These are phyloP conservation scores for Yamadazyma friedrichii DNA, from an alignment of 1,139 yeast genomes.

Conservation along the genomic window DNA sequence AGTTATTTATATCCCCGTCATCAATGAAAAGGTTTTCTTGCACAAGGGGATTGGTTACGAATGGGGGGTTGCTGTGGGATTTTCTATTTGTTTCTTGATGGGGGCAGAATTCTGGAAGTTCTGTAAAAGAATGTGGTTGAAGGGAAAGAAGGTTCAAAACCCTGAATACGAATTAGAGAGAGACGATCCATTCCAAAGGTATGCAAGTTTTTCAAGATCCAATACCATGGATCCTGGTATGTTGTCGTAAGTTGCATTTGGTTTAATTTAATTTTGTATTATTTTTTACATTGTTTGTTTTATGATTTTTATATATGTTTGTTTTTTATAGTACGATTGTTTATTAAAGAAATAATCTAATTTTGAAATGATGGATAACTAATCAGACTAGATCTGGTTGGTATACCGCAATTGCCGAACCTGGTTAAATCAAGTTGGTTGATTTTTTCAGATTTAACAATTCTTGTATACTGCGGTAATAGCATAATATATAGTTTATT, in stretches of 20 bases:
- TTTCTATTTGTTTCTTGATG: conserved; percentile 55
- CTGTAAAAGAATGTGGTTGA: conserved; percentile 55
- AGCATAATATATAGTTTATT: not conserved
- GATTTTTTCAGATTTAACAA: conserved; percentile 3
- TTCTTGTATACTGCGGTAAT: conserved; percentile 1
- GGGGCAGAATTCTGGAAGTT: conserved; percentile 71
- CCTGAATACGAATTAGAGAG: conserved; percentile 68
- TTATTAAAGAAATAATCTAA: not conserved
- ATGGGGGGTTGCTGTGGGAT: conserved; percentile 79
- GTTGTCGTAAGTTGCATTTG: conserved; percentile 3
- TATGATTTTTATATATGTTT: not conserved
- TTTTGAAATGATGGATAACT: not conserved
- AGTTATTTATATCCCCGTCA: conserved; percentile 83
- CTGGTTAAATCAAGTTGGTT: conserved; percentile 2
- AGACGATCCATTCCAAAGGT: conserved; percentile 62
- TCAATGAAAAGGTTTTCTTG: conserved; percentile 72
- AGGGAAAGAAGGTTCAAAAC: conserved; percentile 38
- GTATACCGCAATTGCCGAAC: conserved; percentile 6
- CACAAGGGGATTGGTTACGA: conserved; percentile 76
- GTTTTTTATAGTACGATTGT: not conserved
- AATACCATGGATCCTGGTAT: conserved; percentile 30
- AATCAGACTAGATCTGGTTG: conserved; percentile 1
- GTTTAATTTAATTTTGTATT: not conserved
- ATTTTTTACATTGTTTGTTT: not conserved
- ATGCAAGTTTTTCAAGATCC: conserved; percentile 55